Evolutionary conservation across 1,139 yeast genomes (phyloP).

Genomic region (Saccharomycopsis hybrid): DNA sequence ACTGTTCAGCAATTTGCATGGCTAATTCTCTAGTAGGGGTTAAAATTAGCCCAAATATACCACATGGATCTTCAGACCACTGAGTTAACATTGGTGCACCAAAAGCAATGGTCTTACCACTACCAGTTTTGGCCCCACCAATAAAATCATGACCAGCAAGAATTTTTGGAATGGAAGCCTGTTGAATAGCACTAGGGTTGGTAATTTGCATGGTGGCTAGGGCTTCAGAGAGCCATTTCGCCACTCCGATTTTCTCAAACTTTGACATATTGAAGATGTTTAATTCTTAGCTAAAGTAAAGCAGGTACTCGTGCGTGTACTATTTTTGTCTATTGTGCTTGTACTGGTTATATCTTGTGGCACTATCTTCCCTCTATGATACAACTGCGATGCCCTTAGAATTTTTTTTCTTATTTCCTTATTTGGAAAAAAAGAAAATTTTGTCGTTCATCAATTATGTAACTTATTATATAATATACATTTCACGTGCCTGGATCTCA

Average conservation of each 20-base stretch:
- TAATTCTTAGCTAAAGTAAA: not conserved
- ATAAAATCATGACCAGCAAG: conserved; percentile 82
- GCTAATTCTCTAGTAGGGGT: conserved; percentile 98
- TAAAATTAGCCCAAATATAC: conserved; percentile 78
- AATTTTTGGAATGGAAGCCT: conserved; percentile 83
- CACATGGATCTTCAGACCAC: conserved; percentile 95
- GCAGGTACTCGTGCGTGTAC: not conserved
- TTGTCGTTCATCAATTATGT: too few relatives aligned
- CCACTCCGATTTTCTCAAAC: conserved; percentile 66
- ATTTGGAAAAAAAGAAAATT: too few relatives aligned
- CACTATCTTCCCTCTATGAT: too few relatives aligned
- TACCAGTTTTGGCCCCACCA: conserved; percentile 98
- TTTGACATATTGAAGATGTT: not conserved
- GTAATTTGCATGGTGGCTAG: conserved; percentile 74
- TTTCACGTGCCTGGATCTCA: too few relatives aligned
- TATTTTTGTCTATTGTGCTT: not conserved
- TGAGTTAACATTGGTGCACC: conserved; percentile 92
- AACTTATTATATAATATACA: too few relatives aligned
- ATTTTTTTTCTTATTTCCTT: too few relatives aligned
- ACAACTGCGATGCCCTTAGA: too few relatives aligned
- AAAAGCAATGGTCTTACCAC: conserved; percentile 96
- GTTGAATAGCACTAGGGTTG: conserved; percentile 81
- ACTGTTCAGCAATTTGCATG: conserved; percentile 93
- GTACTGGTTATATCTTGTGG: too few relatives aligned
- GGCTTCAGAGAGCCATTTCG: conserved; percentile 83